Conservation (phyloP, 2,329 filamentous ascomycete species). For the Aulographum hederae region DNA sequence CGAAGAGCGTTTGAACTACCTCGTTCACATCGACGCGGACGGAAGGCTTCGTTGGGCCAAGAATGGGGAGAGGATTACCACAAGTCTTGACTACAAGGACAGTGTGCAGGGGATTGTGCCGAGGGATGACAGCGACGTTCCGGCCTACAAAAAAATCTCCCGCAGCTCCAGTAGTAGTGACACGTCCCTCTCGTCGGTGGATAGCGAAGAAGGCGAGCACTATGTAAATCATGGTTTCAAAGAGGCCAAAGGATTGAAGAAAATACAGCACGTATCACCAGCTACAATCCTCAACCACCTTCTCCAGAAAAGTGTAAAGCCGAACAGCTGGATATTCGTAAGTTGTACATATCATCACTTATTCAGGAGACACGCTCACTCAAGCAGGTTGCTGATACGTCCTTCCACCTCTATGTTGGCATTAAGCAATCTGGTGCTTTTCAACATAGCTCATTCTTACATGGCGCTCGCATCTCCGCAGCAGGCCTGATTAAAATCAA, state of each 20-base stretch:
- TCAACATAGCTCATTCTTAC: conserved; percentile 78
- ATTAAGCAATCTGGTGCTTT: conserved; percentile 82
- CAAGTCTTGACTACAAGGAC: conserved; percentile 57
- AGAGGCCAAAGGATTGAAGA: conserved; percentile 39
- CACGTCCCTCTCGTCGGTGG: conserved; percentile 9
- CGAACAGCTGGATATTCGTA: conserved; percentile 86
- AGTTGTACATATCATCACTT: conserved; percentile 8
- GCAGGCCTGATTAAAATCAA: conserved; percentile 77
- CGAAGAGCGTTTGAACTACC: conserved; percentile 66
- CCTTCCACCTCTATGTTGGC: conserved; percentile 69
- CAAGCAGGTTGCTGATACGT: conserved; percentile 51
- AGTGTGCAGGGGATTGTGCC: conserved; percentile 47
- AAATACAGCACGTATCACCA: conserved; percentile 48
- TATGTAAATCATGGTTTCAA: conserved; percentile 48
- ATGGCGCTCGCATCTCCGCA: conserved; percentile 62
- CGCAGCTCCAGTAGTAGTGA: conserved; percentile 8
- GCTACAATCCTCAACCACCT: conserved; percentile 63
- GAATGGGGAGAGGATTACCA: conserved; percentile 61
- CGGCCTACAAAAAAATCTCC: conserved; percentile 13
- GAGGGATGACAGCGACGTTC: conserved; percentile 21
- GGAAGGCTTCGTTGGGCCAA: conserved; percentile 78
- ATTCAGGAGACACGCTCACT: background rate
- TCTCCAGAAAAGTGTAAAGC: conserved; percentile 59
- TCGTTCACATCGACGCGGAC: conserved; percentile 55
- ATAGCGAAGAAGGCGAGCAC: conserved; percentile 36